Conservation (phyloP, 345 rosid genomes). For the Eucalyptus sideroxylon region DNA sequence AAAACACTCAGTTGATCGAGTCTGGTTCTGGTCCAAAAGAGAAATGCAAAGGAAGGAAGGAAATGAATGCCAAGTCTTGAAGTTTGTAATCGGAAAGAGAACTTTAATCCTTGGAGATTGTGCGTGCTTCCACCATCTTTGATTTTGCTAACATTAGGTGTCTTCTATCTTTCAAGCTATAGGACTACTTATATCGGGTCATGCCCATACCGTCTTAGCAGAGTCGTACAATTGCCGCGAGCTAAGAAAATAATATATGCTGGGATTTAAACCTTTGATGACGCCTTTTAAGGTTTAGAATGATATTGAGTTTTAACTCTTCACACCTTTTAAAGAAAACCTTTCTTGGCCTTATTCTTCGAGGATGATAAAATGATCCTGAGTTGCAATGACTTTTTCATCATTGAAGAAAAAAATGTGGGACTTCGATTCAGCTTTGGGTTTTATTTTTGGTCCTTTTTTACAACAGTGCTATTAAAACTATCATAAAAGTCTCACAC, state of each 20-base stretch:
- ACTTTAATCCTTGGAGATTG: not conserved
- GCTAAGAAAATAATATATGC: not conserved
- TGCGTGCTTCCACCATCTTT: not conserved
- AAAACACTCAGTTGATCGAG: not conserved
- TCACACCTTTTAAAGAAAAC: not conserved
- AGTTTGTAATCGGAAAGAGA: not conserved
- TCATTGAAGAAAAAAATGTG: not conserved
- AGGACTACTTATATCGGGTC: not conserved
- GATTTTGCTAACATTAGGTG: not conserved
- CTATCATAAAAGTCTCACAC: not conserved
- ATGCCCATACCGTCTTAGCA: not conserved
- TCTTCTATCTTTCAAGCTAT: not conserved
- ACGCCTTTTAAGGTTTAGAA: not conserved
- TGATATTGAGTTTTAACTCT: not conserved
- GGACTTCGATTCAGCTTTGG: not conserved
- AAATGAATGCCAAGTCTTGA: not conserved
- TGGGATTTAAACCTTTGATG: not conserved
- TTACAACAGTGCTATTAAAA: not conserved
- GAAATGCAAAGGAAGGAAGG: not conserved
- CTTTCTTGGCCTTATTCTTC: not conserved
- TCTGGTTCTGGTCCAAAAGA: not conserved
- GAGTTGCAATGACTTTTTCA: not conserved
- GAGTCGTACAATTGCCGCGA: rapidly evolving
- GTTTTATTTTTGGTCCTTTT: not conserved
- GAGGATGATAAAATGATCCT: not conserved